Evolutionary conservation across 495 filamentous ascomycete genomes (phyloP).

Genomic region (Pyrenula aspistea): DNA sequence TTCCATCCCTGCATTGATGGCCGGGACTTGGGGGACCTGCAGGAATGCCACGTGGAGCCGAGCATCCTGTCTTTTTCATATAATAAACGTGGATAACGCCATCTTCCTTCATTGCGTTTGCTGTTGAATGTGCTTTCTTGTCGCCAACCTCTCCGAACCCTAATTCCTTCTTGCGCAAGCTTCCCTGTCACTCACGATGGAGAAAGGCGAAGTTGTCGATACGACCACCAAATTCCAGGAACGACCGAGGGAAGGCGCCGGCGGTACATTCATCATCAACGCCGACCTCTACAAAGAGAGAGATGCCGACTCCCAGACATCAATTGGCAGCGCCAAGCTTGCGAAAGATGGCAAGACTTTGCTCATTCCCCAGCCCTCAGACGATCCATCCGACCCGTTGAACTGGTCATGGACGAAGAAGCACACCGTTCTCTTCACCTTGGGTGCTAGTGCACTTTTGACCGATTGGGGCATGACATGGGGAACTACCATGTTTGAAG

Average conservation of each 20-base stretch:
- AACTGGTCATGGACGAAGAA: constrained; percentile 7
- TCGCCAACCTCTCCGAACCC: neutral
- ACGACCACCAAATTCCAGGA: neutral
- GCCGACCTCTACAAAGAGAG: neutral
- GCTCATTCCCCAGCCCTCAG: constrained; percentile 5
- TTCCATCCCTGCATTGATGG: neutral
- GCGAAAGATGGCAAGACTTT: constrained; percentile 4
- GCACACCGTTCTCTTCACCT: constrained; percentile 3
- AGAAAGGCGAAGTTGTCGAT: neutral
- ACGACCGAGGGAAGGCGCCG: neutral
- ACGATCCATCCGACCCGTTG: constrained; percentile 6
- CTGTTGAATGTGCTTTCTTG: neutral
- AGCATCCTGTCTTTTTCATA: neutral
- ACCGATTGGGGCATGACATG: constrained; percentile 28
- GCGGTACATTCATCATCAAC: neutral
- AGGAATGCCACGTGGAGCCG: neutral
- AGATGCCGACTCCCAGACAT: neutral
- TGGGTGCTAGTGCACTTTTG: neutral
- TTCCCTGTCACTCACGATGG: neutral
- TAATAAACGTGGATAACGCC: neutral
- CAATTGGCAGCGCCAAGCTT: neutral
- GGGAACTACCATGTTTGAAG: constrained; percentile 34
- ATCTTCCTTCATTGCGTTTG: neutral
- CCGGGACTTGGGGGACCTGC: neutral
- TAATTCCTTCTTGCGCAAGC: neutral